phyloP scores from a whole-genome alignment of 768 basidiomycete genomes.

The Pholiota microspora region DNA sequence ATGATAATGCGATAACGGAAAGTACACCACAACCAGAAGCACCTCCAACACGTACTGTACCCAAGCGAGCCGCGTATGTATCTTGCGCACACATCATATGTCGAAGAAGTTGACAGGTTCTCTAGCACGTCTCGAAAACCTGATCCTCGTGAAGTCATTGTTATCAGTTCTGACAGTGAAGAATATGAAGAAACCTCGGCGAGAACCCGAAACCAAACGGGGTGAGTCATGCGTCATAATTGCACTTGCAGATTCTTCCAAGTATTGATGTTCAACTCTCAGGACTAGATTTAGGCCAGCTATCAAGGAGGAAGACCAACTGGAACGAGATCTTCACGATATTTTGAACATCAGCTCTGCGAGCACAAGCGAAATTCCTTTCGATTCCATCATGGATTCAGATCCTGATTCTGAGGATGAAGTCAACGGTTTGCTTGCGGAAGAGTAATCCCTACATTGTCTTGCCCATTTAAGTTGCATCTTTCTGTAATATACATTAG shows the following conservation, averaged over 20 bases:
- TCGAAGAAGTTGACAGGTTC: not conserved
- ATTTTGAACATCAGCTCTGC: constrained; percentile 31
- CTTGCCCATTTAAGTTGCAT: not conserved
- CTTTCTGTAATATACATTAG: not conserved
- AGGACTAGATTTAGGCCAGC: constrained; percentile 14
- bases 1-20: constrained; percentile 16
- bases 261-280: not conserved
- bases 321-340: constrained; percentile 37
- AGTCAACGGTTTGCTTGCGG: constrained; percentile 45
- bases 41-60: constrained; percentile 50
- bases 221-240: constrained; percentile 8
- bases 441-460: constrained; percentile 19
- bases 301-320: constrained; percentile 35
- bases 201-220: constrained; percentile 10
- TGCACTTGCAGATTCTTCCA: not conserved
- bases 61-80: constrained; percentile 60
- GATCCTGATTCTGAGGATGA: constrained; percentile 40
- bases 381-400: constrained; percentile 54
- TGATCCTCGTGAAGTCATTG: constrained; percentile 25
- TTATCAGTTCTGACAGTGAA: constrained; percentile 38
- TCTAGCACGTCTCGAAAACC: constrained; percentile 34
- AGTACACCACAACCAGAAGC: constrained; percentile 33
- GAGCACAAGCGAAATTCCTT: constrained; percentile 19
- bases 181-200: constrained; percentile 25
- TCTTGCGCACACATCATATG: not conserved